Conservation (phyloP, 805 yeast species). For the Nakazawaea populi region DNA sequence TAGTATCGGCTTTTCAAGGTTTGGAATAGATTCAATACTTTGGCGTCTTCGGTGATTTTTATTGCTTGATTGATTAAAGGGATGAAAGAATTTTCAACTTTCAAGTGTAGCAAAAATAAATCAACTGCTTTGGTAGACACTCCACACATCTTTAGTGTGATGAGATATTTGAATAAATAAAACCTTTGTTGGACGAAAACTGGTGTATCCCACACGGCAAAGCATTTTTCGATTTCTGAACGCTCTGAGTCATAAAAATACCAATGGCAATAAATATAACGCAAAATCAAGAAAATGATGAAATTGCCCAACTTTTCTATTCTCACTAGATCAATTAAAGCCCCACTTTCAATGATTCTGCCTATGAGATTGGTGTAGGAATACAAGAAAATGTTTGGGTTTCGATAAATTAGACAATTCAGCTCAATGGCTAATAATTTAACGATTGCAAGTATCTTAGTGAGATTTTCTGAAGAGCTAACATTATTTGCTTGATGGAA, state of each 20-base stretch:
- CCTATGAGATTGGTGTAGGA: slow-evolving; percentile 34
- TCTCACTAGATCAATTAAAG: slow-evolving; percentile 25
- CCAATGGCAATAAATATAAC: slow-evolving; percentile 44
- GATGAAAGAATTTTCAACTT: background rate
- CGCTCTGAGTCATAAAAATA: slow-evolving; percentile 18
- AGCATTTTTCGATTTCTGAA: slow-evolving; percentile 16
- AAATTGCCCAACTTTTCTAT: slow-evolving; percentile 20
- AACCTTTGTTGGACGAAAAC: slow-evolving; percentile 18
- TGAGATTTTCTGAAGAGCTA: slow-evolving; percentile 16
- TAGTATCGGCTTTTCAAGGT: background rate
- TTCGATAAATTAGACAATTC: slow-evolving; percentile 22
- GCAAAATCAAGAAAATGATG: slow-evolving; percentile 34
- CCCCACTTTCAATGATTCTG: slow-evolving; percentile 32
- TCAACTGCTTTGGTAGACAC: slow-evolving; percentile 10
- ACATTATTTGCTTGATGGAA: background rate
- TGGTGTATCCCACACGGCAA: slow-evolving; percentile 26
- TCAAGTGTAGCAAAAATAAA: background rate
- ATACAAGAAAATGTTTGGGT: slow-evolving; percentile 31
- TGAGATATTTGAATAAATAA: slow-evolving; percentile 16
- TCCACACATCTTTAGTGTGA: slow-evolving; percentile 9
- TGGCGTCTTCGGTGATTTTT: slow-evolving; percentile 1
- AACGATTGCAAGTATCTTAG: slow-evolving; percentile 23
- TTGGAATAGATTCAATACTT: background rate
- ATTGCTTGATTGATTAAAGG: slow-evolving; percentile 1
- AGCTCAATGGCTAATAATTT: slow-evolving; percentile 29